Conservation (phyloP, 108 stramenopile genomes). For the Nitzschia sp. region DNA sequence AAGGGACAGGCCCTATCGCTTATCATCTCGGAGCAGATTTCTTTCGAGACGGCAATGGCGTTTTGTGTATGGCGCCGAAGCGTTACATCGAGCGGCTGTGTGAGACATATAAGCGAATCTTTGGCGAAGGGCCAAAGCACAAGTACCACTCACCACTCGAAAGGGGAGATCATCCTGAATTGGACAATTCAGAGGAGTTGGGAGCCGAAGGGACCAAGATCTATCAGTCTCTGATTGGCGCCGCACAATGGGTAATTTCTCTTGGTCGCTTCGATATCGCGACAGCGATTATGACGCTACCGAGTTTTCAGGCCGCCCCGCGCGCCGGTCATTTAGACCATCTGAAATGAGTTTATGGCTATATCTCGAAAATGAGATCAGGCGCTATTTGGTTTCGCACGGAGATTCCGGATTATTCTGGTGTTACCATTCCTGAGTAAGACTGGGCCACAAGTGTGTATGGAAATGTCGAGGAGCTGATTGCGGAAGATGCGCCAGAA, state of each 20-base stretch:
- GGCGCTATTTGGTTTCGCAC: conserved; percentile 18
- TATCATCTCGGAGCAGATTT: conserved; percentile 44
- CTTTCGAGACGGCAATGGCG: too few relatives aligned
- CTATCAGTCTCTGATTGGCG: conserved; percentile 34
- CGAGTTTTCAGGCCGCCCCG: conserved; percentile 22
- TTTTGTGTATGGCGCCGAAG: conserved; percentile 17
- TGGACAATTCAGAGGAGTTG: conserved; percentile 28
- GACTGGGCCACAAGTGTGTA: too few relatives aligned
- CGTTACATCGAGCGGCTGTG: conserved; percentile 40
- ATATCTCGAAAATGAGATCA: conserved; percentile 20
- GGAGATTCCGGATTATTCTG: conserved; percentile 17
- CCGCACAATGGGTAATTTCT: conserved; percentile 29
- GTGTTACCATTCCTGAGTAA: neutral
- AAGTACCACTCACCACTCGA: conserved; percentile 13
- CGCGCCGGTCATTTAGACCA: conserved; percentile 25
- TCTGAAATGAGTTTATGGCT: conserved; percentile 28
- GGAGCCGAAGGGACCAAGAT: conserved; percentile 5
- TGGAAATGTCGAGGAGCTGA: too few relatives aligned
- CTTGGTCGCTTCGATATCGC: too few relatives aligned
- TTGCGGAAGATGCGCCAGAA: too few relatives aligned
- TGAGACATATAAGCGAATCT: conserved; percentile 24
- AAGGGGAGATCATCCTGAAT: conserved; percentile 33
- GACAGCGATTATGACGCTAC: conserved; percentile 22
- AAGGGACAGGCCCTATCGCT: conserved; percentile 32
- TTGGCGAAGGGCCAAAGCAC: conserved; percentile 32